These are phyloP conservation scores for Lentithecium fluviatile DNA, from an alignment of 495 filamentous ascomycete species.

Conservation along the genomic window DNA sequence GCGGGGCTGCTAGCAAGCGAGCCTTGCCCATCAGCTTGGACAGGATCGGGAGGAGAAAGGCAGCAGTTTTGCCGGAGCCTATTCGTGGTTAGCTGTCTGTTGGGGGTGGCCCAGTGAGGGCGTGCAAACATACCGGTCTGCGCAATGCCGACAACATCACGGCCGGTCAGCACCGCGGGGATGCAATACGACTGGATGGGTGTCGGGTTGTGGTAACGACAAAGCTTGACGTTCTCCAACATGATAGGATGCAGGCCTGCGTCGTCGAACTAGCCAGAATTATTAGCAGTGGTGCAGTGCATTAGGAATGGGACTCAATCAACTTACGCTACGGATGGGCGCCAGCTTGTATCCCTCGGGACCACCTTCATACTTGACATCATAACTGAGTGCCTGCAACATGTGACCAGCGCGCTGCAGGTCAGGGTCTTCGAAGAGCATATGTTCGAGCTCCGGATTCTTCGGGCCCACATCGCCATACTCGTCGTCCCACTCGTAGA, in stretches of 20 bases:
- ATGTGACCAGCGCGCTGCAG: slow-evolving; percentile 48
- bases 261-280: slow-evolving; percentile 46
- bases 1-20: slow-evolving; percentile 72
- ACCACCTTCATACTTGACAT: slow-evolving; percentile 59
- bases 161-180: slow-evolving; percentile 67
- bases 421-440: slow-evolving; percentile 63
- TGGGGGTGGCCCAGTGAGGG: too few species aligned
- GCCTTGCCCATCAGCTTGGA: slow-evolving; percentile 93
- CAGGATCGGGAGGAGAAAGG: slow-evolving; percentile 84
- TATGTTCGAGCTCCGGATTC: slow-evolving; percentile 63
- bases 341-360: slow-evolving; percentile 46
- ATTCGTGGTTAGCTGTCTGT: slow-evolving; percentile 10
- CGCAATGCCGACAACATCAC: slow-evolving; percentile 82
- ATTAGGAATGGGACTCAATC: background rate
- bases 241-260: slow-evolving; percentile 85
- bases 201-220: slow-evolving; percentile 67
- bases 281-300: background rate
- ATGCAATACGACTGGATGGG: slow-evolving; percentile 83
- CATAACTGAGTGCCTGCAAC: slow-evolving; percentile 49
- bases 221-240: slow-evolving; percentile 70
- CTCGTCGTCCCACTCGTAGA: slow-evolving; percentile 85
- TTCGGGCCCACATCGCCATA: slow-evolving; percentile 79
- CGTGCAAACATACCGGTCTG: slow-evolving; percentile 75
- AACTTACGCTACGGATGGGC: slow-evolving; percentile 53
- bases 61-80: slow-evolving; percentile 96